phyloP scores from a whole-genome alignment of 306 rosid species.

The Acmispon strigosus region DNA sequence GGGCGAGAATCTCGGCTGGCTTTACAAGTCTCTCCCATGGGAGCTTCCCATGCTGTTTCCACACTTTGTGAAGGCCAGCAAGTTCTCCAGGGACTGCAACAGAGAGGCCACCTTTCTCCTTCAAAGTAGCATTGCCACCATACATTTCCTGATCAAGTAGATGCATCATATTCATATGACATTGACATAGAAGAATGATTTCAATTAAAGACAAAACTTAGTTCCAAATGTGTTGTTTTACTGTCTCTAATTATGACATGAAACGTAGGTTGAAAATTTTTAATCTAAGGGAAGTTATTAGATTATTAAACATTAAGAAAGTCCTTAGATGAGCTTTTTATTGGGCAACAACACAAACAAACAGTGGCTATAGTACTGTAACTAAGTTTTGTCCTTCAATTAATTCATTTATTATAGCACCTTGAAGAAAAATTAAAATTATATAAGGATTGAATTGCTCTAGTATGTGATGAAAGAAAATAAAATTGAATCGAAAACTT shows the following conservation, averaged over 20 bases:
- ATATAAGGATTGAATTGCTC: neutral
- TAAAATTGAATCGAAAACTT: neutral
- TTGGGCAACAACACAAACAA: too few species aligned
- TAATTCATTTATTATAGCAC: neutral
- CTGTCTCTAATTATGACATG: too few species aligned
- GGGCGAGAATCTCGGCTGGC: constrained; percentile 70
- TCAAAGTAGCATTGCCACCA: constrained; percentile 41
- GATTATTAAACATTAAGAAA: too few species aligned
- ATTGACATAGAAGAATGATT: neutral
- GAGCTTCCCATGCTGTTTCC: constrained; percentile 70
- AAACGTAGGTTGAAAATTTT: too few species aligned
- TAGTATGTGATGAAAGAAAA: neutral
- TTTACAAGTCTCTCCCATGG: constrained; percentile 67
- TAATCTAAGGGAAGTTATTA: too few species aligned
- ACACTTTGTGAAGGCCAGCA: constrained; percentile 67
- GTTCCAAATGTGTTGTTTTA: too few species aligned
- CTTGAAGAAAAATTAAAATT: neutral
- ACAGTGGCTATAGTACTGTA: too few species aligned
- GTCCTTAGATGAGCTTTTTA: too few species aligned
- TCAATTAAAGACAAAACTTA: too few species aligned
- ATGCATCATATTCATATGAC: neutral
- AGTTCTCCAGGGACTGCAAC: constrained; percentile 72
- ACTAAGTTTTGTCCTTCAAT: too few species aligned
- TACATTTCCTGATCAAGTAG: constrained; percentile 60
- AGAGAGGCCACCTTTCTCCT: constrained; percentile 57